phyloP scores from a whole-genome alignment of 1,284 basidiomycete genomes.

The Papiliotrema laurentii region DNA sequence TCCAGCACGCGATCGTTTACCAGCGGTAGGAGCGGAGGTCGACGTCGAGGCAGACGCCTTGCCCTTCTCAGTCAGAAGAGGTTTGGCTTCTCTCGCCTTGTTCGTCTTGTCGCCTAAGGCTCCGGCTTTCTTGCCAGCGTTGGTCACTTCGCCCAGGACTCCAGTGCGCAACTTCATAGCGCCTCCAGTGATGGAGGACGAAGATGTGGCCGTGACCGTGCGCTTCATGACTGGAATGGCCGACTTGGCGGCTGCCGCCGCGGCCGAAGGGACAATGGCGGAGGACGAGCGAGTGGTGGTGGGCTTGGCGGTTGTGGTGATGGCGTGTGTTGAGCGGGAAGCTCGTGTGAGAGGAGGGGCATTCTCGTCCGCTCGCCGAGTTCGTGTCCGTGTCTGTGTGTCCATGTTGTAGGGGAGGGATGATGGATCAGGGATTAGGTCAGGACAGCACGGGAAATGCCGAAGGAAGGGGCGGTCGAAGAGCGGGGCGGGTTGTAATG shows the following conservation, averaged over 20 bases:
- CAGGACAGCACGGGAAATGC: too few relatives aligned
- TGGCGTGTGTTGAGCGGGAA: slow-evolving; percentile 13
- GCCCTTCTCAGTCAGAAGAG: slow-evolving; percentile 19
- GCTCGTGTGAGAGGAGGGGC: slow-evolving; percentile 32
- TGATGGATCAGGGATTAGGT: too few relatives aligned
- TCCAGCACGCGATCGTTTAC: slow-evolving; percentile 2
- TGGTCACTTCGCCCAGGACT: slow-evolving; percentile 44
- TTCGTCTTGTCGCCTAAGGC: slow-evolving; percentile 9
- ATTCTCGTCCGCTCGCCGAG: slow-evolving; percentile 40
- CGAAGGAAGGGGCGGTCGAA: too few relatives aligned
- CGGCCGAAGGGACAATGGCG: slow-evolving; percentile 9
- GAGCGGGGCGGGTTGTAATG: too few relatives aligned
- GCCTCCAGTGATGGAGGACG: slow-evolving; percentile 8
- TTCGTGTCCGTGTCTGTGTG: slow-evolving; percentile 34
- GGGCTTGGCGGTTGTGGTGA: slow-evolving; percentile 9
- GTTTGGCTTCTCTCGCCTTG: slow-evolving; percentile 8
- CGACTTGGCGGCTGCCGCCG: slow-evolving; percentile 7
- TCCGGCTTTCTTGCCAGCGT: slow-evolving; percentile 18
- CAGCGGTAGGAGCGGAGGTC: background rate
- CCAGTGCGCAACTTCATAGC: slow-evolving; percentile 25
- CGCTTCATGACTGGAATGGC: slow-evolving; percentile 41
- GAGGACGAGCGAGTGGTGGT: background rate
- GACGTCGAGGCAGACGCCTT: slow-evolving; percentile 7
- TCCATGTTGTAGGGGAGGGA: too few relatives aligned
- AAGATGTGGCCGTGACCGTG: slow-evolving; percentile 14